phyloP scores from a whole-genome alignment of 371 early-diverging fungal species.

The Saksenaea vasiformis region DNA sequence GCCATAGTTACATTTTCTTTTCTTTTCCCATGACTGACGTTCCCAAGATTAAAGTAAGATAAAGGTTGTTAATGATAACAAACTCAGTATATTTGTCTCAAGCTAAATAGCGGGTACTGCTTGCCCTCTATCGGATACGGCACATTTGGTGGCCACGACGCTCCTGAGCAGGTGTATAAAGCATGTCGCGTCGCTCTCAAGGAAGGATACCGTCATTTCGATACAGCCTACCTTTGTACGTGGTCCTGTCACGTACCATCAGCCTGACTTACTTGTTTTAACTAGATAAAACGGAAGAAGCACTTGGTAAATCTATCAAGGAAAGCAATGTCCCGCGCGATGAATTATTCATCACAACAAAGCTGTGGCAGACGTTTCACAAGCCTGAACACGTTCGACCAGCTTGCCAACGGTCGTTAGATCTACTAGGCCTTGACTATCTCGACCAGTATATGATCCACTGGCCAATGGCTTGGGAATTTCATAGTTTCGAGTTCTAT shows the following conservation, averaged over 20 bases:
- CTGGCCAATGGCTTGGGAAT: conserved; percentile 42
- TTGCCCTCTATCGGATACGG: conserved; percentile 46
- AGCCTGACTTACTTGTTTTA: background rate
- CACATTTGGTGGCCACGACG: conserved; percentile 45
- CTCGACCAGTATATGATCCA: conserved; percentile 89
- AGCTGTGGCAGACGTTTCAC: conserved; percentile 84
- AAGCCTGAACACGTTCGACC: conserved; percentile 53
- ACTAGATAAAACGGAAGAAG: conserved; percentile 63
- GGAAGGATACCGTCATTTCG: conserved; percentile 43
- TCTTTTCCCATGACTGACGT: too few species aligned
- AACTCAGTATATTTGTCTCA: background rate
- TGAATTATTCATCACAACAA: conserved; percentile 53
- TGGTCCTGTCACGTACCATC: conserved; percentile 1
- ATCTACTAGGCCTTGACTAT: conserved; percentile 77
- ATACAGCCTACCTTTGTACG: conserved; percentile 49
- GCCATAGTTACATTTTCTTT: too few species aligned
- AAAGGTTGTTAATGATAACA: background rate
- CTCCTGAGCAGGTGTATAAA: conserved; percentile 37
- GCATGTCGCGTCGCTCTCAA: conserved; percentile 43
- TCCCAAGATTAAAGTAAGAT: background rate
- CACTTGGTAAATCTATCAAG: conserved; percentile 70
- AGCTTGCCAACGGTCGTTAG: conserved; percentile 61
- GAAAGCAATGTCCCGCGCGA: conserved; percentile 63
- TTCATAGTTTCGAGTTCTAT: conserved; percentile 31
- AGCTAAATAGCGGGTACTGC: conserved; percentile 37